Percentiles rank a stretch among this genome's conserved stretches.
Conservation (phyloP, 2,329 filamentous ascomycete species). For the Ampelomyces quisqualis region DNA sequence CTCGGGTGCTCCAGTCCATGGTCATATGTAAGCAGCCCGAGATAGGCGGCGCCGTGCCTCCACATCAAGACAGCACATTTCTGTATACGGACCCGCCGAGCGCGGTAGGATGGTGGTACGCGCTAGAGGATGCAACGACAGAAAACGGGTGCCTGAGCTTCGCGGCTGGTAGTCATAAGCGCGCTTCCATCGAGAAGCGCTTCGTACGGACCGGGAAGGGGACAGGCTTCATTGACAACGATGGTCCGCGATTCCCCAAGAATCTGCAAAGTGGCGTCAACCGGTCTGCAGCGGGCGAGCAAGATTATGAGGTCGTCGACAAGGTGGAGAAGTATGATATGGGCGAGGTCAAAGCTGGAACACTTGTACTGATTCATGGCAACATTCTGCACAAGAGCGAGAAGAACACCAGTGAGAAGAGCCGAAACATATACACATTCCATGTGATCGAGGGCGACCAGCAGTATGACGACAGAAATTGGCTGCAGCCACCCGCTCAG, state of each 20-base stretch:
- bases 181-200: conserved; percentile 68
- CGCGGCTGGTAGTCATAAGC: conserved; percentile 75
- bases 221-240: conserved; percentile 61
- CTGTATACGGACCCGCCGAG: conserved; percentile 85
- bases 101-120: conserved; percentile 96
- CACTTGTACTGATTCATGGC: conserved; percentile 89
- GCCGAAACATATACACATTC: conserved; percentile 94
- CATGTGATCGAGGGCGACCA: conserved; percentile 87
- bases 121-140: conserved; percentile 83
- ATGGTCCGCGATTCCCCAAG: conserved; percentile 63
- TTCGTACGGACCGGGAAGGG: conserved; percentile 66
- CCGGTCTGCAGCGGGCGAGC: conserved; percentile 40
- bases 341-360: conserved; percentile 87
- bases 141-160: conserved; percentile 91
- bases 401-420: conserved; percentile 81
- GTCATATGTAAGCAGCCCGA: conserved; percentile 97
- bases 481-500: conserved; percentile 80
- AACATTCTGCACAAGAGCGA: conserved; percentile 96
- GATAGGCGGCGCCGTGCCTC: conserved; percentile 86
- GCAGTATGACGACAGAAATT: conserved; percentile 83
- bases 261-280: conserved; percentile 42
- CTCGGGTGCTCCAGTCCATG: conserved; percentile 87
- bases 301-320: conserved; percentile 26
- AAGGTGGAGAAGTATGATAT: conserved; percentile 65
- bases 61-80: conserved; percentile 92